Percentiles rank a stretch among this genome's conserved stretches.
phyloP scores from a whole-genome alignment of 2,329 filamentous ascomycete species.

The Fusarium austroafricanum region DNA sequence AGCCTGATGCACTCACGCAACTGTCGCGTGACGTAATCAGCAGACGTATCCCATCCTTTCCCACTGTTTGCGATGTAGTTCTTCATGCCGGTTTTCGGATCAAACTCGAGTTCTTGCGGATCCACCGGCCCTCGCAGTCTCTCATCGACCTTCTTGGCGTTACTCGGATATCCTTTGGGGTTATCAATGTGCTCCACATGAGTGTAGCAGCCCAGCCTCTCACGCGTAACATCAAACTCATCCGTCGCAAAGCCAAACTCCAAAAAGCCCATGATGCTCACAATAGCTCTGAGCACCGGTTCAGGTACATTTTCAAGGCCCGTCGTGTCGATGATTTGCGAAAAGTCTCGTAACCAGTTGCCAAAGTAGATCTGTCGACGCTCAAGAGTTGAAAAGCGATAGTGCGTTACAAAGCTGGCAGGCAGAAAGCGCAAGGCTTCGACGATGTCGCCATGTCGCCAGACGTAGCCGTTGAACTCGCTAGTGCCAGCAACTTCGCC shows the following conservation, averaged over 20 bases:
- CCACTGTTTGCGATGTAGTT: constrained; percentile 92
- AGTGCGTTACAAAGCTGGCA: constrained; percentile 52
- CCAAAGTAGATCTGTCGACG: constrained; percentile 55
- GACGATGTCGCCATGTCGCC: constrained; percentile 55
- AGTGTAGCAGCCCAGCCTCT: constrained; percentile 80
- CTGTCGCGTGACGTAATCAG: constrained; percentile 80
- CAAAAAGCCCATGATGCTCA: constrained; percentile 48
- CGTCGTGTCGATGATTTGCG: constrained; percentile 77
- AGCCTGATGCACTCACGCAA: constrained; percentile 76
- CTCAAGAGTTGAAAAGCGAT: constrained; percentile 54
- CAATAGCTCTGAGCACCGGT: constrained; percentile 46
- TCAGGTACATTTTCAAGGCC: constrained; percentile 49
- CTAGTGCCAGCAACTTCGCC: constrained; percentile 53
- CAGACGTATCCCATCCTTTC: constrained; percentile 81
- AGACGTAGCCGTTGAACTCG: constrained; percentile 56
- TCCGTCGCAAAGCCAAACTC: constrained; percentile 75
- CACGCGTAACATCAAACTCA: constrained; percentile 83
- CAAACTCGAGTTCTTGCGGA: constrained; percentile 73
- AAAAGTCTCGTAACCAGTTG: constrained; percentile 74
- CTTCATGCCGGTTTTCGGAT: constrained; percentile 85
- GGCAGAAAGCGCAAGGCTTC: constrained; percentile 54
- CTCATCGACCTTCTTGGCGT: constrained; percentile 81
- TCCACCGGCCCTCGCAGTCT: constrained; percentile 49
- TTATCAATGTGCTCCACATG: constrained; percentile 79
- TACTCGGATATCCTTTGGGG: constrained; percentile 77